Percentiles rank a stretch among this genome's conserved stretches.
Evolutionary conservation across 169 alveolate genomes (phyloP).

Genomic region (Plasmodium cynomolgi): DNA sequence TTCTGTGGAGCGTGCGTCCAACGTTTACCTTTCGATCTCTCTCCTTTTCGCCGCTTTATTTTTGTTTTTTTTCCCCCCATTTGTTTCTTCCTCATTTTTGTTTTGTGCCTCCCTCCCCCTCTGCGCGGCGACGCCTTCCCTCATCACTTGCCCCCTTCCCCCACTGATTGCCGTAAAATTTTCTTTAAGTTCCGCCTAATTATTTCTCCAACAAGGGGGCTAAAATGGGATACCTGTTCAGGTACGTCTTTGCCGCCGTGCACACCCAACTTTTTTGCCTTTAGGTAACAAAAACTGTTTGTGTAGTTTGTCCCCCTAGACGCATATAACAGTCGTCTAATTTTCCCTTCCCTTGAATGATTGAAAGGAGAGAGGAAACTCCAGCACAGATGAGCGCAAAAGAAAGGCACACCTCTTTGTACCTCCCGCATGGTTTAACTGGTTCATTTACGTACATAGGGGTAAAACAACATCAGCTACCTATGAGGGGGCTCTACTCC

Average conservation of each 20-base stretch:
- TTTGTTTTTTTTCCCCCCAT: conserved; percentile 6
- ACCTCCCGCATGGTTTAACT: neutral
- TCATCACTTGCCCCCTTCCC: neutral
- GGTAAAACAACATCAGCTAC: neutral
- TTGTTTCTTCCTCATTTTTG: neutral
- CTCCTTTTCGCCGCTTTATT: neutral
- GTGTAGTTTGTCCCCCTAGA: neutral
- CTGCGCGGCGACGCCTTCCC: neutral
- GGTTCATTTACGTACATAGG: neutral
- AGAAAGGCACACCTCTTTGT: neutral
- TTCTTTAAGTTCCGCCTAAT: conserved; percentile 42
- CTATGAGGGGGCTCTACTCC: neutral
- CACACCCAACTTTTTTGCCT: neutral
- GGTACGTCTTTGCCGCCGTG: neutral
- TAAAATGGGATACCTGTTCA: conserved; percentile 3
- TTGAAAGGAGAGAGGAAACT: neutral
- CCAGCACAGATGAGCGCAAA: neutral
- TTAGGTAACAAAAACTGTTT: neutral
- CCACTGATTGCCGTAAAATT: neutral
- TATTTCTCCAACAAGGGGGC: conserved; percentile 1
- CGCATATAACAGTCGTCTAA: neutral
- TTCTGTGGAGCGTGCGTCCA: neutral
- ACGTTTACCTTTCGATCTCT: neutral
- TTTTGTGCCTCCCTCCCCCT: neutral
- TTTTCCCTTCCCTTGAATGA: neutral